These are phyloP conservation scores for Rhizopus sp. DNA, from an alignment of 371 early-diverging fungal species.

Conservation along the genomic window DNA sequence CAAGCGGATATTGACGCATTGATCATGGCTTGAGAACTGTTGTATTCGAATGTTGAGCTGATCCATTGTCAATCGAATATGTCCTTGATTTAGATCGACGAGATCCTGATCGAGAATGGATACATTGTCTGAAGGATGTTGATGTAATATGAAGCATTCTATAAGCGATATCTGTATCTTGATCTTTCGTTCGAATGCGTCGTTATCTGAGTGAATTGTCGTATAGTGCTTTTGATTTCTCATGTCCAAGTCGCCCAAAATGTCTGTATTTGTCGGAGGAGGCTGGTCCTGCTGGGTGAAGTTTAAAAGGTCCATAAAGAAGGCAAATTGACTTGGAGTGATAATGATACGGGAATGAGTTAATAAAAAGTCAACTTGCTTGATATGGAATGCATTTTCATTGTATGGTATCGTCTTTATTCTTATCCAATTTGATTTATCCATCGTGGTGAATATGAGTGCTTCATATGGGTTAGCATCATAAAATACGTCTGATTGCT, in stretches of 20 bases:
- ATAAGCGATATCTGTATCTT: constrained; percentile 45
- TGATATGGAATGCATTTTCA: constrained; percentile 8
- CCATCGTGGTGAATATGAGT: constrained; percentile 41
- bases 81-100: constrained; percentile 33
- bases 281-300: constrained; percentile 6
- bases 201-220: neutral
- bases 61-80: constrained; percentile 49
- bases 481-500: constrained; percentile 3
- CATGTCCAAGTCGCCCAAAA: constrained; percentile 21
- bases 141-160: constrained; percentile 41
- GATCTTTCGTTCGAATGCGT: constrained; percentile 31
- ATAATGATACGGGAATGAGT: constrained; percentile 31
- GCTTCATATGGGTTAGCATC: constrained; percentile 36
- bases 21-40: constrained; percentile 18
- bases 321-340: constrained; percentile 37
- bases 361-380: constrained; percentile 36
- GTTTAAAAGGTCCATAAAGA: constrained; percentile 34
- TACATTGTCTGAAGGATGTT: too few species aligned
- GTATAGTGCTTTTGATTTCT: neutral
- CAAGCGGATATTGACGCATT: constrained; percentile 31
- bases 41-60: constrained; percentile 42
- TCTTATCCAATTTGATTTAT: constrained; percentile 40
- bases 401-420: constrained; percentile 36
- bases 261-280: constrained; percentile 5
- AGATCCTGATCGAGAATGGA: too few species aligned